Percentiles rank a stretch among this genome's conserved stretches.
phyloP scores from a whole-genome alignment of 495 filamentous ascomycete genomes.

The Trichoderma parareesei region DNA sequence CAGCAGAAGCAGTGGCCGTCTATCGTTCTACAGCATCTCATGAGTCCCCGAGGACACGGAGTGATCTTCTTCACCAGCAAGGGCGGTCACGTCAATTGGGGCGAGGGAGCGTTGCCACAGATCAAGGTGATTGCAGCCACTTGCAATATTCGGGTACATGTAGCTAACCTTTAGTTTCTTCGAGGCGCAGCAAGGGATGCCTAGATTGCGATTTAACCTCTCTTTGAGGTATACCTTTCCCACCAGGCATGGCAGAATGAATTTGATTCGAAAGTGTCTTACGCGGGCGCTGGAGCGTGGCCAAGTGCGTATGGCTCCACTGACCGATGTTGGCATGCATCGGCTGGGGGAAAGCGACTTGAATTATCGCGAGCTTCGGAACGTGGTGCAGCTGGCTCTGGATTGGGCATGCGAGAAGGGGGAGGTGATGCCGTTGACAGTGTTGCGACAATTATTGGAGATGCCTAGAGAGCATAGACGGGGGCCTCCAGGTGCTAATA shows the following conservation, averaged over 20 bases:
- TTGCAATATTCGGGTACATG: too few relatives aligned
- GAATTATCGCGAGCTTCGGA: conserved; percentile 60
- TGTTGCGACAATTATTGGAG: too few relatives aligned
- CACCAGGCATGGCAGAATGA: conserved; percentile 58
- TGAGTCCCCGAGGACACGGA: conserved; percentile 39
- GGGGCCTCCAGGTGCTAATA: too few relatives aligned
- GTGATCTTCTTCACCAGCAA: conserved; percentile 45
- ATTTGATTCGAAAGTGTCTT: conserved; percentile 18
- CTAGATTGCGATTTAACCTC: too few relatives aligned
- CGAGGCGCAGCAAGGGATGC: too few relatives aligned
- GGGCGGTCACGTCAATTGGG: conserved; percentile 22
- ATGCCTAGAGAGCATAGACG: too few relatives aligned
- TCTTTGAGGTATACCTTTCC: too few relatives aligned
- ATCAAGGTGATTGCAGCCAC: too few relatives aligned
- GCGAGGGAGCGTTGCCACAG: too few relatives aligned
- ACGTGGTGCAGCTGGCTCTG: conserved; percentile 73
- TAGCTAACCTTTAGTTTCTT: too few relatives aligned
- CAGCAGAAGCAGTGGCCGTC: conserved; percentile 44
- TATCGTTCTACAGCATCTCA: conserved; percentile 46
- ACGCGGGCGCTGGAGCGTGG: conserved; percentile 19
- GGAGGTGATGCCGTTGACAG: conserved; percentile 37
- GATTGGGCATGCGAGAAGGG: conserved; percentile 73
- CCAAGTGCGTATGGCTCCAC: conserved; percentile 18
- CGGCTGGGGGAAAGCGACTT: conserved; percentile 37
- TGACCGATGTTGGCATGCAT: conserved; percentile 37